Evolutionary conservation across 1,284 basidiomycete genomes (phyloP).

Genomic region (Chiua sp.): DNA sequence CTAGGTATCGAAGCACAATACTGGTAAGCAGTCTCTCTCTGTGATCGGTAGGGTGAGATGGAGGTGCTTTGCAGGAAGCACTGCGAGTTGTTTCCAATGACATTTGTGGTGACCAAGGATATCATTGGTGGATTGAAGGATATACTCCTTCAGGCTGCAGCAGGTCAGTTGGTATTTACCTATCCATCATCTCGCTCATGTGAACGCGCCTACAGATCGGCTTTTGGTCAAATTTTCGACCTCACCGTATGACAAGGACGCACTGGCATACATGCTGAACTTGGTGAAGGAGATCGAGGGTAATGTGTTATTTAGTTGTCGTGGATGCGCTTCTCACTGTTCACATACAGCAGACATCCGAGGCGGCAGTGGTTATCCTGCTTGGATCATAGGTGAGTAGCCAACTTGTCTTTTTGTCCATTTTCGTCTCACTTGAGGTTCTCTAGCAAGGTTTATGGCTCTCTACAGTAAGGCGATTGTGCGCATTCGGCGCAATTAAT

Average conservation of each 20-base stretch:
- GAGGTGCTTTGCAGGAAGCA: constrained; percentile 25
- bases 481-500: background rate
- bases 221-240: constrained; percentile 39
- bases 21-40: constrained; percentile 22
- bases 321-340: background rate
- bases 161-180: constrained; percentile 18
- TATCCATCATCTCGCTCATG: background rate
- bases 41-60: background rate
- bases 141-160: constrained; percentile 32
- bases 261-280: constrained; percentile 31
- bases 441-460: constrained; percentile 33
- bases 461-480: constrained; percentile 31
- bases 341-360: constrained; percentile 9
- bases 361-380: constrained; percentile 14
- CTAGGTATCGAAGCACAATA: constrained; percentile 36
- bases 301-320: background rate
- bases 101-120: constrained; percentile 22
- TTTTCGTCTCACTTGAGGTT: constrained; percentile 1
- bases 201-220: constrained; percentile 21
- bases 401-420: background rate
- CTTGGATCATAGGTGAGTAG: constrained; percentile 35
- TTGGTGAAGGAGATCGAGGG: constrained; percentile 36
- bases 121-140: constrained; percentile 27
- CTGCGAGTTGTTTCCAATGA: constrained; percentile 37
- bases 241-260: constrained; percentile 30